phyloP scores from a whole-genome alignment of 768 basidiomycete genomes.

The Pisolithus sp. region DNA sequence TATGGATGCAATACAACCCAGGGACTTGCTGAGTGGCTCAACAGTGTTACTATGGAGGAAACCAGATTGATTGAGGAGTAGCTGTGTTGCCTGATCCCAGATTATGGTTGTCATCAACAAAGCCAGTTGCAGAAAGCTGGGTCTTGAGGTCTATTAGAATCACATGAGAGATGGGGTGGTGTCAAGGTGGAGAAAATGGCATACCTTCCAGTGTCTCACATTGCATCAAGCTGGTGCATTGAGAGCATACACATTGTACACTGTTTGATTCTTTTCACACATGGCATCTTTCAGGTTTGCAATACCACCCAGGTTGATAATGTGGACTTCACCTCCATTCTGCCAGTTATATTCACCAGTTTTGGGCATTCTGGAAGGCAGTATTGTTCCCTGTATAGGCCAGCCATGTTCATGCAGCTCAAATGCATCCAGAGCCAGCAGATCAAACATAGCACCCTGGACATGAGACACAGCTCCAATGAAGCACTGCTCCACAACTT shows the following conservation, averaged over 20 bases:
- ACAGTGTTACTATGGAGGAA: constrained; percentile 88
- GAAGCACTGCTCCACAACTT: constrained; percentile 92
- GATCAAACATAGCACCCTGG: constrained; percentile 93
- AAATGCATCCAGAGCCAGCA: constrained; percentile 96
- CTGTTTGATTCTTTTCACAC: constrained; percentile 85
- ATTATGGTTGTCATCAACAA: constrained; percentile 90
- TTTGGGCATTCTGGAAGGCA: constrained; percentile 93
- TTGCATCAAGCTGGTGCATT: constrained; percentile 91
- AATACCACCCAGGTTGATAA: constrained; percentile 92
- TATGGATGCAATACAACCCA: constrained; percentile 96
- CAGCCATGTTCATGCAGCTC: constrained; percentile 97
- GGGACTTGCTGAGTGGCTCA: constrained; percentile 82
- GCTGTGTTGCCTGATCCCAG: constrained; percentile 91
- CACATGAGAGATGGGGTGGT: constrained; percentile 2
- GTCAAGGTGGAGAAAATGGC: constrained; percentile 8
- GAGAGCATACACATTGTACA: constrained; percentile 85
- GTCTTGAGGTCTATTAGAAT: constrained; percentile 75
- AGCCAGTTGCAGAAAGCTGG: constrained; percentile 90
- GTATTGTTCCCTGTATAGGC: constrained; percentile 83
- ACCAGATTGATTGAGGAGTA: constrained; percentile 96
- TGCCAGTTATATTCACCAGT: constrained; percentile 99
- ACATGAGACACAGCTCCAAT: constrained; percentile 90
- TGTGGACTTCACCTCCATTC: constrained; percentile 93
- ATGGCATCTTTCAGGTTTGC: constrained; percentile 97
- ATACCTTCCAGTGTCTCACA: constrained; percentile 95